phyloP scores from a whole-genome alignment of 1,139 yeast genomes.

The Suhomyces ambrosiae region DNA sequence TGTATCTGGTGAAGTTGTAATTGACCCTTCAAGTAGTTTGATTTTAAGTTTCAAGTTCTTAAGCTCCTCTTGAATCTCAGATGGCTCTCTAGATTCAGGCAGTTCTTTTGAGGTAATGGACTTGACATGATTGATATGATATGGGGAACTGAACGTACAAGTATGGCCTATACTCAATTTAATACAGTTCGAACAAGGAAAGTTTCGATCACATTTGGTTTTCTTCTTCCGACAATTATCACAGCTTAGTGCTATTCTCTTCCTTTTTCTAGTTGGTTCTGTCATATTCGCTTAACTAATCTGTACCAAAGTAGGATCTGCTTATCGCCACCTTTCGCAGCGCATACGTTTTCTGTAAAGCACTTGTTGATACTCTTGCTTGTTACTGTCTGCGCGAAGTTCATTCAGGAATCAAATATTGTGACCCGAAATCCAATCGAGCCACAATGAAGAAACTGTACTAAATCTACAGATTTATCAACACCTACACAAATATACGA shows the following conservation, averaged over 20 bases:
- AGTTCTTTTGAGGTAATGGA: background rate
- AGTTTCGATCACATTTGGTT: slow-evolving; percentile 18
- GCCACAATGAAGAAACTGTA: too few relatives aligned
- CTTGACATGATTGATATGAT: slow-evolving; percentile 15
- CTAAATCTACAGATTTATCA: too few relatives aligned
- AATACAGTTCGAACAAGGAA: slow-evolving; percentile 17
- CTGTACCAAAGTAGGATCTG: background rate
- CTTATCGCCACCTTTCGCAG: slow-evolving; percentile 1
- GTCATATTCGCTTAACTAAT: slow-evolving; percentile 5
- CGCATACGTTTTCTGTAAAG: too few relatives aligned
- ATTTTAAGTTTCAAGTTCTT: slow-evolving; percentile 13
- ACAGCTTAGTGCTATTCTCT: slow-evolving; percentile 27
- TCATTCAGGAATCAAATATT: too few relatives aligned
- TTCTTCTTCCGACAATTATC: slow-evolving; percentile 20
- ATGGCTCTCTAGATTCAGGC: background rate
- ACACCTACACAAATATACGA: too few relatives aligned
- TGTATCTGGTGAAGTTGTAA: slow-evolving; percentile 1
- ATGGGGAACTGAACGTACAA: slow-evolving; percentile 17
- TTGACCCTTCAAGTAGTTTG: slow-evolving; percentile 12
- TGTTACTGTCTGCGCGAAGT: too few relatives aligned
- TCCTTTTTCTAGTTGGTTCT: slow-evolving; percentile 17
- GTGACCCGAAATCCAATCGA: too few relatives aligned
- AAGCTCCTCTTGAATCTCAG: slow-evolving; percentile 12
- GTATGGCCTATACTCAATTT: slow-evolving; percentile 17
- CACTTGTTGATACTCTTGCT: too few relatives aligned